phyloP scores from a whole-genome alignment of 2,329 filamentous ascomycete species.

The Colletotrichum karsti region DNA sequence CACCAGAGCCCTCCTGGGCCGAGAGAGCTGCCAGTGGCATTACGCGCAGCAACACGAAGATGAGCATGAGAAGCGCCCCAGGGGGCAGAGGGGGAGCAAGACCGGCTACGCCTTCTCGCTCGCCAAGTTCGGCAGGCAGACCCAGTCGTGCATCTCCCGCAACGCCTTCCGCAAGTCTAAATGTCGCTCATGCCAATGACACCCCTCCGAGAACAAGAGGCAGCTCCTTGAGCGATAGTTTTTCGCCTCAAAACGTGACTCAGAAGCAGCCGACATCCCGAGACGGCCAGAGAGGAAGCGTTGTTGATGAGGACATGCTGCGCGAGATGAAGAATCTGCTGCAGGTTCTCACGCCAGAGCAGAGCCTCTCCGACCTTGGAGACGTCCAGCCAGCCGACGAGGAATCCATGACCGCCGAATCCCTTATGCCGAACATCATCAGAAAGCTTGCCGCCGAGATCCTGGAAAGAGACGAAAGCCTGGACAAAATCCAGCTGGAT shows the following conservation, averaged over 20 bases:
- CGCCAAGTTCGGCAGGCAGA: neutral
- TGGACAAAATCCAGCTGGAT: neutral
- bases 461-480: neutral
- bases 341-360: neutral
- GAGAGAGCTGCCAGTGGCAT: neutral
- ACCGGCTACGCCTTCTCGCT: neutral
- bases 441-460: neutral
- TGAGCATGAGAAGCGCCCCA: neutral
- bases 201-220: neutral
- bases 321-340: no score
- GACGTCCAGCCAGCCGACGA: neutral
- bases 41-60: neutral
- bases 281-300: no score
- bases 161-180: neutral
- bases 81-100: neutral
- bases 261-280: neutral
- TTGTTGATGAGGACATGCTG: no score
- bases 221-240: neutral
- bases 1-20: neutral
- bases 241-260: neutral
- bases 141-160: neutral
- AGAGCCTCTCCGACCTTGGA: neutral
- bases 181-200: neutral
- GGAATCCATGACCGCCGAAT: neutral
- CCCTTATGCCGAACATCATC: neutral